Conservation (phyloP, 2,329 filamentous ascomycete species). For the Apiospora pterosperma region DNA sequence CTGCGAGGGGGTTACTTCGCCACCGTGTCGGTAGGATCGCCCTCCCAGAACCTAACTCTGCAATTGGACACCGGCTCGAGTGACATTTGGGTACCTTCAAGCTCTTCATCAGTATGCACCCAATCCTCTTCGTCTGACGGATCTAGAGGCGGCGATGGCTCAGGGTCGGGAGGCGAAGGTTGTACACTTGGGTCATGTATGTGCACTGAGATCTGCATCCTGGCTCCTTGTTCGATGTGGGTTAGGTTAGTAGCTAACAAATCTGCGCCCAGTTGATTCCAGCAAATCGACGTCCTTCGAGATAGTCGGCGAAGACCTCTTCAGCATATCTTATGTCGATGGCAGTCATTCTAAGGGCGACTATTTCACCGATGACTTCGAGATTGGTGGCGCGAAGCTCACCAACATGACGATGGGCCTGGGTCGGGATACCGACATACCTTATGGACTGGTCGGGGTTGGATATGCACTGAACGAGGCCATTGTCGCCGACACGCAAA, state of each 20-base stretch:
- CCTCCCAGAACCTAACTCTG: constrained; percentile 51
- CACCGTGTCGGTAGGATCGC: constrained; percentile 54
- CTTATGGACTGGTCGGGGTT: constrained; percentile 57
- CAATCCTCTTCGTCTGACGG: constrained; percentile 9
- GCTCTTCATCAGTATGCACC: constrained; percentile 36
- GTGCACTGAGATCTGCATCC: constrained; percentile 16
- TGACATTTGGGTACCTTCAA: constrained; percentile 58
- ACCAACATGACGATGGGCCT: constrained; percentile 57
- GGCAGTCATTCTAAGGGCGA: constrained; percentile 53
- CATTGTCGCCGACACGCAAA: constrained; percentile 28
- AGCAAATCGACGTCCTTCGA: constrained; percentile 43
- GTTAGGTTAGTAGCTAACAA: not conserved
- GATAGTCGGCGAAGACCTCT: constrained; percentile 38
- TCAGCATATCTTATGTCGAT: constrained; percentile 61
- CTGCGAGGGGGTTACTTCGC: constrained; percentile 52
- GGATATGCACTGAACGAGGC: constrained; percentile 57
- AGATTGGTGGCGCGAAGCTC: constrained; percentile 50
- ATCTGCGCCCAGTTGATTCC: constrained; percentile 37
- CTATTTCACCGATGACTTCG: constrained; percentile 56
- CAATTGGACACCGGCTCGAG: constrained; percentile 65
- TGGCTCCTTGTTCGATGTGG: constrained; percentile 5
- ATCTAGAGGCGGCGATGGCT: not conserved
- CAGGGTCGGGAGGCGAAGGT: constrained; percentile 18
- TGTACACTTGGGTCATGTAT: constrained; percentile 46
- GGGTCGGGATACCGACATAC: constrained; percentile 49